Evolutionary conservation across 2,329 filamentous ascomycete species (phyloP), one percentile per base, ranked within the genome.

Genomic region (Paramyrothecium roridum): DNA sequence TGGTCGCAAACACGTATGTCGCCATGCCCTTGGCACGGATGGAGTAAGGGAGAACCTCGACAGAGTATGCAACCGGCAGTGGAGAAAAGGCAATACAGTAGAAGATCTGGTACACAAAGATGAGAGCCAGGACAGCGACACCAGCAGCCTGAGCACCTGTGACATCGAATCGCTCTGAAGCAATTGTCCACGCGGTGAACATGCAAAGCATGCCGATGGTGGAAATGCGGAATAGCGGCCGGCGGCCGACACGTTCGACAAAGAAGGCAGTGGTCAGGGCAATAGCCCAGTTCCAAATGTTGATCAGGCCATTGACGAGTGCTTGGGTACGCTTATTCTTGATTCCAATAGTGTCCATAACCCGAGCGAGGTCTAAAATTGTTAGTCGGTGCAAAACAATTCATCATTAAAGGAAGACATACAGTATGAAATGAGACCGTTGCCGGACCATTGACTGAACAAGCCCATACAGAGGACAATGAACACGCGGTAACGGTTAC

Each of bases 21-120:
- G 62, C 65, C 61, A 83, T 76, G 59, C 81, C 80, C 56, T 80
- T 80, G 8, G 79, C 76, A 10, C 80, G 76, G 50, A 79, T 75
- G 1, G 76, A 73, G 61, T 76, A 84, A 1, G 80, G 80, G 57
- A 82, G 79, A 0, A 83, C 63, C 57, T 84, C 81, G 21, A 82
- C 72, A 0, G 82, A 73, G 67, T 81, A 83, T 6, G 78, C 66
- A 26, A 62, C 64, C 0, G 79, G 79, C 20, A 83, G 70, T 2
- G 80, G 76, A 50, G 81, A 82, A 66, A 81, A 81, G 10, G 77
- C 80, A 48, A 82, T 73, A 59, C 81, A 81, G 67, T 82, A 83
- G 60, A 73, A 74, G 8, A 78, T 74, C 10, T 76, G 65, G 50
- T 68, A 73, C 1, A 72, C 46, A 48, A 73, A 73, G 23, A 73